Percentiles rank a stretch among this genome's conserved stretches.
Evolutionary conservation across 2,329 filamentous ascomycete species (phyloP).

Genomic region (Clonostachys byssicola): DNA sequence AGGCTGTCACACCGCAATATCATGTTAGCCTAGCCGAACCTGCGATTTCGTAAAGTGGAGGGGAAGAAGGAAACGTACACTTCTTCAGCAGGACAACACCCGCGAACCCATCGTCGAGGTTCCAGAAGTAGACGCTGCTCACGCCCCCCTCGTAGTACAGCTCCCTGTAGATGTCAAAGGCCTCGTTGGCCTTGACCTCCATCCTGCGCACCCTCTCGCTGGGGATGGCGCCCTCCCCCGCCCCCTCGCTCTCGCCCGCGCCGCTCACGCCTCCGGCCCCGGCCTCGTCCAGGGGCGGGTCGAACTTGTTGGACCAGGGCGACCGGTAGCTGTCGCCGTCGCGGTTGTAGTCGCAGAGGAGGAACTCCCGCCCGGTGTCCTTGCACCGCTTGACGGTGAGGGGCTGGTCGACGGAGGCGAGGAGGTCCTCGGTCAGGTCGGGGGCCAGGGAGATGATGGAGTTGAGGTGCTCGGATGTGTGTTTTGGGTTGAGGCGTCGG

Average conservation of each 20-base stretch:
- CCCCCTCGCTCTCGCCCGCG: constrained; percentile 51
- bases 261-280: constrained; percentile 42
- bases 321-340: constrained; percentile 97
- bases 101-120: constrained; percentile 95
- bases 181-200: constrained; percentile 91
- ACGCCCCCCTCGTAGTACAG: constrained; percentile 97
- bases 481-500: constrained; percentile 91
- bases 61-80: constrained; percentile 44
- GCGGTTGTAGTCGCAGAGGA: constrained; percentile 99
- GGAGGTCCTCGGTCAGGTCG: constrained; percentile 92
- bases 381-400: constrained; percentile 81
- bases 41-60: background rate
- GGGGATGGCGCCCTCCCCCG: constrained; percentile 77
- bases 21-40: background rate
- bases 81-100: constrained; percentile 96
- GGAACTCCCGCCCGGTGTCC: constrained; percentile 88
- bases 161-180: constrained; percentile 94
- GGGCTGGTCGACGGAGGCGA: constrained; percentile 95
- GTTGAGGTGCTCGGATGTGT: constrained; percentile 84
- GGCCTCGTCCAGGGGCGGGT: constrained; percentile 74
- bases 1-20: constrained; percentile 40
- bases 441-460: constrained; percentile 85
- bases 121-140: constrained; percentile 97
- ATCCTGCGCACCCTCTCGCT: constrained; percentile 89
- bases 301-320: constrained; percentile 99